Base-by-base conservation (phyloP, 495 filamentous ascomycete genomes). In the Chaetomium cochliodes region DNA sequence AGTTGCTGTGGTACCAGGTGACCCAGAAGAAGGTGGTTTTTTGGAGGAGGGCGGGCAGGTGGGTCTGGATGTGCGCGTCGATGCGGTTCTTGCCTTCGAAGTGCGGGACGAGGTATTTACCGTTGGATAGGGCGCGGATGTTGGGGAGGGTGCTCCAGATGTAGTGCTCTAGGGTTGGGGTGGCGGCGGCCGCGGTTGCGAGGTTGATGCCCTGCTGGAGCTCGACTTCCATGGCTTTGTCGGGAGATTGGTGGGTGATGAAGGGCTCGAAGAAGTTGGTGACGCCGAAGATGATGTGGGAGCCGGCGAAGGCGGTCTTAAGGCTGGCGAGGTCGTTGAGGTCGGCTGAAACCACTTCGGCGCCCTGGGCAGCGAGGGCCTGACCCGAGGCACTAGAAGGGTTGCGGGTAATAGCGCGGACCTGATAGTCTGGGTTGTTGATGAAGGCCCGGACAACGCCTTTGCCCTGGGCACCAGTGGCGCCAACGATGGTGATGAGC, bases 381-480 rank as follows among this genome's bases (percentile, higher is more conserved):
- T 81, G 70, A 13, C 81, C 81, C 5, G 74, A 73, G 2, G 77
- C 67, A 33, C 81, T 83, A 39, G 72, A 71, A 0, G 77, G 67
- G 69, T 87, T 80, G 22, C 87, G 80, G 1, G 85, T 87, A 39
- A 89, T 78, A 55, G 76, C 87, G 28, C 86, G 82, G 60, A 90
- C 70, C 25, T 72, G 70, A 74, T 80, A 90, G 41, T 72, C 67
- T 0, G 86, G 71, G 71, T 87, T 76, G 33, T 75, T 70, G n/a
- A 87, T 76, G 47, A 88, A 76, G 28, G 71, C 67, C 47, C 78
- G 72, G 49, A 88, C 77, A 26, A 89, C 80, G 13, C 83, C 84
- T 18, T 81, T 78, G 56, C 87, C 87, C 69, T 89, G 87, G 50
- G 79, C 79, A 65, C 87, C 86, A 33, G 87, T 89, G 15, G 85